Percentiles rank a stretch among this genome's conserved stretches.
Evolutionary conservation across 2,329 filamentous ascomycete species (phyloP).

Genomic region (Claviceps digitariae): DNA sequence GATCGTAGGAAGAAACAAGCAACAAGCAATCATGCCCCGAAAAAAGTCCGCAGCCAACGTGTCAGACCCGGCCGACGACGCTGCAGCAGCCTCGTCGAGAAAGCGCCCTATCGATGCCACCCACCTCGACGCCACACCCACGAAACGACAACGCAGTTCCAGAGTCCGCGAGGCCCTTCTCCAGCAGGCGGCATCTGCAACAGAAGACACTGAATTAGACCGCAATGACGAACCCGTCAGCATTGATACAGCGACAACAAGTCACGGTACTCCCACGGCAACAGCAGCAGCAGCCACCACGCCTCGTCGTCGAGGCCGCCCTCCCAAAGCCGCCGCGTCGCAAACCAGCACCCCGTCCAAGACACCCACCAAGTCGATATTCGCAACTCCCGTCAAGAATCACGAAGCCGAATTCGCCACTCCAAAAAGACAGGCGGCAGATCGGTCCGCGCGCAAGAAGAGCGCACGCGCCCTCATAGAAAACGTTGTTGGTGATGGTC

Average conservation of each 20-base stretch:
- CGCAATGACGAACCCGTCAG: background rate
- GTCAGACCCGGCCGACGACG: background rate
- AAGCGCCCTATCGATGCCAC: slow-evolving; percentile 15
- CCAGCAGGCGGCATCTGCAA: background rate
- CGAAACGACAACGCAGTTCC: slow-evolving; percentile 19
- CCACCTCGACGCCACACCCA: slow-evolving; percentile 16
- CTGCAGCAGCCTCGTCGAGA: slow-evolving; percentile 2
- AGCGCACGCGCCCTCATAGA: slow-evolving; percentile 67
- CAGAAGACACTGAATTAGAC: slow-evolving; percentile 5
- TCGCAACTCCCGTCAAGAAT: slow-evolving; percentile 26
- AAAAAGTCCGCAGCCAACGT: background rate
- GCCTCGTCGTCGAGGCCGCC: slow-evolving; percentile 16
- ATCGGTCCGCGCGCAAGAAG: slow-evolving; percentile 78
- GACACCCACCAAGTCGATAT: slow-evolving; percentile 11
- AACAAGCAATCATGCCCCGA: slow-evolving; percentile 4
- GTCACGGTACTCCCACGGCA: slow-evolving; percentile 5
- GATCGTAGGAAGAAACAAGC: too few species aligned
- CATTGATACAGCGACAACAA: background rate
- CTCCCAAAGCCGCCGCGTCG: slow-evolving; percentile 15
- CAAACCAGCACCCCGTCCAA: slow-evolving; percentile 19
- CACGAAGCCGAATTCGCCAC: slow-evolving; percentile 30
- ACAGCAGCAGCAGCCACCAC: slow-evolving; percentile 14
- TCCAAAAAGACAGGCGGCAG: slow-evolving; percentile 56
- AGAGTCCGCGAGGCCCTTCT: slow-evolving; percentile 2
- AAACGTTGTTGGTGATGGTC: slow-evolving; percentile 49